Evolutionary conservation across 2,329 filamentous ascomycete genomes (phyloP).

Genomic region (Epichloe sp.): DNA sequence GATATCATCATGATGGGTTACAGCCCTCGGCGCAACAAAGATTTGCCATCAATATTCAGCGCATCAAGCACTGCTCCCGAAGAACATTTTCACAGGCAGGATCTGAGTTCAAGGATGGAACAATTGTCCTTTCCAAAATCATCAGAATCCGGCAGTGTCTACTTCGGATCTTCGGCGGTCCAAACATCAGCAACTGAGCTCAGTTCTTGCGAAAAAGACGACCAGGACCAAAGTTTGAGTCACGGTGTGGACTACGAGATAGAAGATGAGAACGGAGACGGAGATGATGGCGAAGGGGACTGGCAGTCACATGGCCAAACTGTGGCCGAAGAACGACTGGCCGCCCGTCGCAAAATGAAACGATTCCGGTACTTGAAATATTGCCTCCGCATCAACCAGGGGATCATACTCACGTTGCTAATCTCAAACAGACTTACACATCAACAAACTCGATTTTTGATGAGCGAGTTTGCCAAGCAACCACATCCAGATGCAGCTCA

Average conservation of each 20-base stretch:
- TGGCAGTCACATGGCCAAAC: constrained; percentile 32
- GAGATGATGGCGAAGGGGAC: constrained; percentile 20
- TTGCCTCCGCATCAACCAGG: not conserved
- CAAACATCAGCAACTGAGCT: constrained; percentile 19
- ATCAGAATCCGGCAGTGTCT: not conserved
- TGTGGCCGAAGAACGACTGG: constrained; percentile 39
- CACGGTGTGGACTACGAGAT: constrained; percentile 38
- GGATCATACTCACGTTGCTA: constrained; percentile 13
- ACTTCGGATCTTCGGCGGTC: not conserved
- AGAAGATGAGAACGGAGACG: constrained; percentile 46
- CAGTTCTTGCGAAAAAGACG: constrained; percentile 24
- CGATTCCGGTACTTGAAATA: constrained; percentile 52
- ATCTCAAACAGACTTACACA: constrained; percentile 61
- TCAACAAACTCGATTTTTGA: constrained; percentile 91
- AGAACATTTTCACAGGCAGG: not conserved
- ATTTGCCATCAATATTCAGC: not conserved
- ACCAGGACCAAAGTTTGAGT: constrained; percentile 22
- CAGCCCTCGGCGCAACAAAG: not conserved
- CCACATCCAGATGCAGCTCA: constrained; percentile 88
- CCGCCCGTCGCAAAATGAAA: constrained; percentile 57
- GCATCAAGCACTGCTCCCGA: not conserved
- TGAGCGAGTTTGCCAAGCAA: constrained; percentile 94
- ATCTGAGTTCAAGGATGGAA: not conserved
- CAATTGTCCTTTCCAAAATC: not conserved
- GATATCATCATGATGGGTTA: not conserved